Percentiles rank a stretch among this genome's conserved stretches.
phyloP scores from a whole-genome alignment of 176 grass and related monocot genomes.

The Cenchrus purpureus region DNA sequence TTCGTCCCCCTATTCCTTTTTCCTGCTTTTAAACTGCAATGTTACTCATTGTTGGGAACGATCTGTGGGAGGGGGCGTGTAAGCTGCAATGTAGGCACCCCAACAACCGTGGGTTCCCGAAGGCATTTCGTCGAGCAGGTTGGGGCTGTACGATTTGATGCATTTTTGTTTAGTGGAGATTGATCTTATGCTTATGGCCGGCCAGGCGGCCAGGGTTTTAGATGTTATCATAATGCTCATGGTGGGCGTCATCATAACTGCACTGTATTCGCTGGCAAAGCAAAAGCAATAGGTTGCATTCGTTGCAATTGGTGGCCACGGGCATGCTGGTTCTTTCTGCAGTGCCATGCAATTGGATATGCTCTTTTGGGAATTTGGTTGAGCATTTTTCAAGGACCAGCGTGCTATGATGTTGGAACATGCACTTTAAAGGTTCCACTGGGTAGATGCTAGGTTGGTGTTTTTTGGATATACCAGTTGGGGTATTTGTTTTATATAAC shows the following conservation, averaged over 20 bases:
- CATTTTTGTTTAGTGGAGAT: not conserved
- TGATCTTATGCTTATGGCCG: not conserved
- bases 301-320: not conserved
- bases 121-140: slow-evolving; percentile 30
- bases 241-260: not conserved
- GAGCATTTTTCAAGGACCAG: not conserved
- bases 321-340: not conserved
- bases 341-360: not conserved
- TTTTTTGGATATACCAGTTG: not conserved
- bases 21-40: slow-evolving; percentile 15
- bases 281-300: not conserved
- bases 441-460: not conserved
- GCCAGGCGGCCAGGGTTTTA: not conserved
- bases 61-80: not conserved
- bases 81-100: slow-evolving; percentile 30
- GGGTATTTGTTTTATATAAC: not conserved
- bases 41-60: not conserved
- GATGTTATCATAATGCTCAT: not conserved
- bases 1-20: not conserved
- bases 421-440: not conserved
- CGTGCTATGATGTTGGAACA: not conserved
- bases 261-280: not conserved
- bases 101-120: not conserved
- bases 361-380: not conserved
- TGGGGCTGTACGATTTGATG: not conserved